These are phyloP conservation scores for Auricularia auricula-judae DNA, from an alignment of 768 basidiomycete genomes.

Conservation along the genomic window DNA sequence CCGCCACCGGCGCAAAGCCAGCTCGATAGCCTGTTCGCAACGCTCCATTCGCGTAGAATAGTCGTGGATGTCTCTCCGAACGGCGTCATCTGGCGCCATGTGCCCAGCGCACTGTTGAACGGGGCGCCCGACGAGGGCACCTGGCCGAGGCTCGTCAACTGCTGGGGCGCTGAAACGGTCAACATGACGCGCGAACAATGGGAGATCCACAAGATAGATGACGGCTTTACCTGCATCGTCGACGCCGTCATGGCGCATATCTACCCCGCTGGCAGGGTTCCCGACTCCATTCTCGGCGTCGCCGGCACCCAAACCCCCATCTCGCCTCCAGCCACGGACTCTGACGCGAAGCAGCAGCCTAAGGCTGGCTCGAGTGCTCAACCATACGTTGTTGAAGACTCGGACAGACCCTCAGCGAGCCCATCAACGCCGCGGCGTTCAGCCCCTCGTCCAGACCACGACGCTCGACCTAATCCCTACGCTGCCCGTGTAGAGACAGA, in stretches of 20 bases:
- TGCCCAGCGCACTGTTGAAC: conserved; percentile 52
- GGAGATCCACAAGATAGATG: conserved; percentile 79
- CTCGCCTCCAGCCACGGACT: neutral
- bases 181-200: conserved; percentile 63
- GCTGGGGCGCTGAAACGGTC: conserved; percentile 35
- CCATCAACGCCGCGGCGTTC: neutral
- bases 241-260: conserved; percentile 7
- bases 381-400: neutral
- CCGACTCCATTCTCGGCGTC: neutral
- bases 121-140: conserved; percentile 53
- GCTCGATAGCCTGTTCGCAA: neutral
- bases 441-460: neutral
- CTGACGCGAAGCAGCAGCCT: neutral
- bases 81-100: conserved; percentile 59
- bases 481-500: neutral
- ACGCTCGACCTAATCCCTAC: neutral
- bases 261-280: neutral
- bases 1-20: conserved; percentile 13
- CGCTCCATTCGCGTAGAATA: conserved; percentile 30
- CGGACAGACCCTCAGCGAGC: neutral
- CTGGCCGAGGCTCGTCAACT: conserved; percentile 56
- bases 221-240: conserved; percentile 57
- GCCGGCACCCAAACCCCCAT: neutral
- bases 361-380: neutral
- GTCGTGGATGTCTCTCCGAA: conserved; percentile 53